Evolutionary conservation across 2,329 filamentous ascomycete genomes (phyloP).

Genomic region (Byssochlamys sp.): DNA sequence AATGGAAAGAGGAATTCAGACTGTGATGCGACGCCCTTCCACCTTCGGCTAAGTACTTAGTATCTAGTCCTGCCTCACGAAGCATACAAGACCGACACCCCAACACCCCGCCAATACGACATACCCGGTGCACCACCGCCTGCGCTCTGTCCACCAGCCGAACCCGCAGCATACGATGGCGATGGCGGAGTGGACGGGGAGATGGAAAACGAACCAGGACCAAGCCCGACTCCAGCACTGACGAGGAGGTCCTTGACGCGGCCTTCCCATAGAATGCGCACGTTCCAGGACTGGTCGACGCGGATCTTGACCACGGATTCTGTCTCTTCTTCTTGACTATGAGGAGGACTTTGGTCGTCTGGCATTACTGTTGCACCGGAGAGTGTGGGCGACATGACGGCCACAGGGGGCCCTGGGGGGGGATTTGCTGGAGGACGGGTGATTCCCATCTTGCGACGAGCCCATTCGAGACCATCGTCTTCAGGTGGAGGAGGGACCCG

Average conservation of each 20-base stretch:
- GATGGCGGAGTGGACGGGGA: conserved; percentile 17
- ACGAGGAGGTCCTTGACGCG: conserved; percentile 86
- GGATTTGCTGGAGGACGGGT: conserved; percentile 12
- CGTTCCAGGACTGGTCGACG: conserved; percentile 75
- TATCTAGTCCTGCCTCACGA: conserved; percentile 14
- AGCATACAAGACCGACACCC: conserved; percentile 34
- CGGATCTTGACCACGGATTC: conserved; percentile 82
- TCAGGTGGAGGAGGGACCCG: conserved; percentile 21
- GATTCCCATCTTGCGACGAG: conserved; percentile 27
- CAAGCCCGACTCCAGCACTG: conserved; percentile 76
- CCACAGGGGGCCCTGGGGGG: conserved; percentile 10
- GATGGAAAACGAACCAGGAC: conserved; percentile 39
- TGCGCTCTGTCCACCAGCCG: conserved; percentile 11
- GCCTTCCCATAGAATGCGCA: conserved; percentile 86
- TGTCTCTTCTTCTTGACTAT: conserved; percentile 51
- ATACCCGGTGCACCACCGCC: conserved; percentile 16
- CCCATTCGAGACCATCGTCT: conserved; percentile 36
- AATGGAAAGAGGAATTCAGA: too few species aligned
- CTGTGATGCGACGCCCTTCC: not conserved
- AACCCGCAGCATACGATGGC: conserved; percentile 10
- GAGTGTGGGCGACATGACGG: conserved; percentile 11
- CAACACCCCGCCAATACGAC: conserved; percentile 34
- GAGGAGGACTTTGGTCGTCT: conserved; percentile 3
- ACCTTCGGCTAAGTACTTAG: conserved; percentile 3
- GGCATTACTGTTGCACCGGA: conserved; percentile 9